phyloP scores from a whole-genome alignment of 345 rosid genomes.

The Moricandia arvensis region DNA sequence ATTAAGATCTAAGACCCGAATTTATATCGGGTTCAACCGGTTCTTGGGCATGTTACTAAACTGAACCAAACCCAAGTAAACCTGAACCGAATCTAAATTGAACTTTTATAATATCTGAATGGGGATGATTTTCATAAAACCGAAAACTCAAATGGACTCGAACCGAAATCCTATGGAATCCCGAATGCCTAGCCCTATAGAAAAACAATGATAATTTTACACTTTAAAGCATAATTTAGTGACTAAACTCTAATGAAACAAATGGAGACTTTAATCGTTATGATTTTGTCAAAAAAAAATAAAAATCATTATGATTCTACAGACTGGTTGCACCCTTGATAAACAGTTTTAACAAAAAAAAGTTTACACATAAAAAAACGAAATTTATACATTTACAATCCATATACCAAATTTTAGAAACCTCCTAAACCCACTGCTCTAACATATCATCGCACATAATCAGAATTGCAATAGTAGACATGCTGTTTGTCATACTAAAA shows the following conservation, averaged over 20 bases:
- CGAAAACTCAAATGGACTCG: too few species aligned
- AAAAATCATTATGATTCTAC: constrained; percentile 33
- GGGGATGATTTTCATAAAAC: too few species aligned
- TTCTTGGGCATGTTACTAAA: too few species aligned
- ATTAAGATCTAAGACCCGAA: too few species aligned
- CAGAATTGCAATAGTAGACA: constrained; percentile 14
- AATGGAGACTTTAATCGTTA: constrained; percentile 37
- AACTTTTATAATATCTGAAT: too few species aligned
- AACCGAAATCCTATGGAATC: too few species aligned
- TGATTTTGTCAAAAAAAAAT: too few species aligned
- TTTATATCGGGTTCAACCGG: too few species aligned
- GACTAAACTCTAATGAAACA: constrained; percentile 25
- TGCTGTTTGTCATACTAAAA: too few species aligned
- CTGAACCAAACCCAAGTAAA: too few species aligned
- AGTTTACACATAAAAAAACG: constrained; percentile 21
- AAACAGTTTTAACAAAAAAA: constrained; percentile 10
- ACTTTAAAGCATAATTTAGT: constrained; percentile 24
- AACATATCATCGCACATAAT: constrained; percentile 18
- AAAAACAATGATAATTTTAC: constrained; percentile 21
- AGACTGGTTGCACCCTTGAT: constrained; percentile 24
- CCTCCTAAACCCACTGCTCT: constrained; percentile 30
- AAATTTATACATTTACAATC: constrained; percentile 36
- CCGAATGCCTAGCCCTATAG: too few species aligned
- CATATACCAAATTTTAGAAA: constrained; percentile 34
- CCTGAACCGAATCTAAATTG: too few species aligned